A percentile compares a stretch with the other conserved stretches of the same genome.
Evolutionary conservation across 768 basidiomycete species (phyloP).

Genomic region (Amanita fuliginea): DNA sequence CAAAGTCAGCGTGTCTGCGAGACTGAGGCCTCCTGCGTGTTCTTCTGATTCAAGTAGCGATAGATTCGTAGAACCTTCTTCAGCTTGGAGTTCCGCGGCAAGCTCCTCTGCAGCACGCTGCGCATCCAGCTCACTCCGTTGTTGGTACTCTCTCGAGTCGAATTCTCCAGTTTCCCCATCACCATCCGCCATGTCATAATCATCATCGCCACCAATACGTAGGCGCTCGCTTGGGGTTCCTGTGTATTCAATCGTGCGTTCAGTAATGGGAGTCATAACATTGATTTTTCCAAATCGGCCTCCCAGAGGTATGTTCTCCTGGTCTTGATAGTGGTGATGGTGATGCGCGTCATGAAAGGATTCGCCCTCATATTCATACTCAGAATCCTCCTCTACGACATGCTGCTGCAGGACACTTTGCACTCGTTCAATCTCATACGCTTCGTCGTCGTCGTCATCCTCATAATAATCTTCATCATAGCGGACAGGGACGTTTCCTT

Average conservation of each 20-base stretch:
- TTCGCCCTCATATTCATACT: constrained; percentile 27
- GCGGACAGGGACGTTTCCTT: constrained; percentile 13
- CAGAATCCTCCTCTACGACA: constrained; percentile 1
- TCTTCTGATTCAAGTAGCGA: constrained; percentile 27
- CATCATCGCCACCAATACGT: constrained; percentile 13
- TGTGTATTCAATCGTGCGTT: constrained; percentile 81
- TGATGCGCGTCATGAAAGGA: constrained; percentile 22
- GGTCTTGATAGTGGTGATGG: constrained; percentile 5
- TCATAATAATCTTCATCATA: constrained; percentile 20
- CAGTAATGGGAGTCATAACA: constrained; percentile 97
- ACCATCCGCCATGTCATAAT: constrained; percentile 14
- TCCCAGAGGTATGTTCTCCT: constrained; percentile 40
- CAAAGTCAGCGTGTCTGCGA: constrained; percentile 51
- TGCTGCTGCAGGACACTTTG: background rate
- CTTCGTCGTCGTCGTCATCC: constrained; percentile 15
- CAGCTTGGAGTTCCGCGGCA: constrained; percentile 35
- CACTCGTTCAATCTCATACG: background rate
- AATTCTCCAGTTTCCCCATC: constrained; percentile 16
- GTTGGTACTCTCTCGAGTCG: constrained; percentile 12
- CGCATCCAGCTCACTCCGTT: constrained; percentile 33
- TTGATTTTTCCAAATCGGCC: constrained; percentile 76
- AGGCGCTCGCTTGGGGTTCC: constrained; percentile 30
- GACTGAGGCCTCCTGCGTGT: constrained; percentile 51
- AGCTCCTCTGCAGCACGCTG: constrained; percentile 40
- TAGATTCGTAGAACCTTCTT: constrained; percentile 11